Evolutionary conservation across 768 basidiomycete genomes (phyloP).

Genomic region (Hemileccinum impolitum): DNA sequence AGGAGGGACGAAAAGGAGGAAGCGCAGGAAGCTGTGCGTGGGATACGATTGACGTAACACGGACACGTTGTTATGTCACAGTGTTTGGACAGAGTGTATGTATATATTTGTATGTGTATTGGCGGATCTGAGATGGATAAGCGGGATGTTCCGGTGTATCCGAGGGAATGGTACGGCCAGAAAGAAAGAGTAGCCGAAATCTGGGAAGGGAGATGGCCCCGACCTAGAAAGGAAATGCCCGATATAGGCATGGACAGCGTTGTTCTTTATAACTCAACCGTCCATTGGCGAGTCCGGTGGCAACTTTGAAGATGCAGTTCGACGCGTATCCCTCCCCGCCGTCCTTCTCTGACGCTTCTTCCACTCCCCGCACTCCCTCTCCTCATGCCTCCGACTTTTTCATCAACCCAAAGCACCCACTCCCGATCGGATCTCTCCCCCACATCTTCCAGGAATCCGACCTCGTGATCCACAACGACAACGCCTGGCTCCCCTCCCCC

Average conservation of each 20-base stretch:
- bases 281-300: slow-evolving; percentile 1
- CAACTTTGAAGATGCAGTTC: slow-evolving; percentile 53
- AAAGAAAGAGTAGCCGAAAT: slow-evolving; percentile 39
- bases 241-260: slow-evolving; percentile 24
- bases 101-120: slow-evolving; percentile 12
- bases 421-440: slow-evolving; percentile 42
- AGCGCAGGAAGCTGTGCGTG: slow-evolving; percentile 30
- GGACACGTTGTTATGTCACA: slow-evolving; percentile 31
- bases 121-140: slow-evolving; percentile 28
- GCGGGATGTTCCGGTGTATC: slow-evolving; percentile 32
- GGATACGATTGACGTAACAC: slow-evolving; percentile 31
- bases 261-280: slow-evolving; percentile 32
- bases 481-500: slow-evolving; percentile 30
- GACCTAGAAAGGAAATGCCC: slow-evolving; percentile 23
- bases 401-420: slow-evolving; percentile 36
- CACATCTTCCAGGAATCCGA: slow-evolving; percentile 48
- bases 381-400: slow-evolving; percentile 43
- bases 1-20: background rate
- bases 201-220: slow-evolving; percentile 31
- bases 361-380: slow-evolving; percentile 71
- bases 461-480: slow-evolving; percentile 37
- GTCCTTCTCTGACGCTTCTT: slow-evolving; percentile 62
- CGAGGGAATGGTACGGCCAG: slow-evolving; percentile 33
- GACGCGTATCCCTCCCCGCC: slow-evolving; percentile 51
- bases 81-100: slow-evolving; percentile 16